phyloP scores from a whole-genome alignment of 352 stramenopile genomes.

The Phytophthora pistaciae region DNA sequence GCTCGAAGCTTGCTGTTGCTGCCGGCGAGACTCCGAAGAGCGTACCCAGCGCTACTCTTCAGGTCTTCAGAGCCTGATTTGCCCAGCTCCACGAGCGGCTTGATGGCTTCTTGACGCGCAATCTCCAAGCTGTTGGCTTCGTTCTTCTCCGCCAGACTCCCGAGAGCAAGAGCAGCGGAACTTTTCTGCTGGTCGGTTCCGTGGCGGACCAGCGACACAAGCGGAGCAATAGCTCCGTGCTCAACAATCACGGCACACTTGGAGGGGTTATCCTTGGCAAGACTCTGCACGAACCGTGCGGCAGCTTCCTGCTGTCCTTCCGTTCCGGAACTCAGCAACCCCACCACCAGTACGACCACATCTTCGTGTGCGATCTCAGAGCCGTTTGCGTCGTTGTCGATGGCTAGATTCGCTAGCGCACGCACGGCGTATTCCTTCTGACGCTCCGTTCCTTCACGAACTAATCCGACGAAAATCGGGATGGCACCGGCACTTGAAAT shows the following conservation, averaged over 20 bases:
- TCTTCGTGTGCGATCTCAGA: not conserved
- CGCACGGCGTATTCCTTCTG: not conserved
- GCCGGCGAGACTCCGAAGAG: not conserved
- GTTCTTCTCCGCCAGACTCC: not conserved
- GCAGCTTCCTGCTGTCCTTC: not conserved
- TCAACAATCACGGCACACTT: not conserved
- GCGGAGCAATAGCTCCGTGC: not conserved
- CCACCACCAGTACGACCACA: not conserved
- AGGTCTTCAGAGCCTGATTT: not conserved
- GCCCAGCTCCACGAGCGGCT: not conserved
- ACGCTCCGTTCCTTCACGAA: not conserved
- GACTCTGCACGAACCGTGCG: not conserved
- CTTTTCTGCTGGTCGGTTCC: not conserved
- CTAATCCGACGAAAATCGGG: not conserved
- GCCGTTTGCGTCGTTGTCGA: not conserved
- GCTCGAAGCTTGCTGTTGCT: not conserved
- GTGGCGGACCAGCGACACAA: not conserved
- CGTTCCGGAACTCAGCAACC: not conserved
- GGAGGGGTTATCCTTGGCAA: not conserved
- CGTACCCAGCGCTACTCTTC: not conserved
- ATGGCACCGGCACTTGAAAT: not conserved
- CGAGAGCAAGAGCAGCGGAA: not conserved
- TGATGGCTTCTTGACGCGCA: not conserved
- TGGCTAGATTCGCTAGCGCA: not conserved
- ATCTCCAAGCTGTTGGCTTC: slow-evolving; percentile 2